phyloP scores from a whole-genome alignment of 495 filamentous ascomycete genomes.

The Trichoderma orchidacearum region DNA sequence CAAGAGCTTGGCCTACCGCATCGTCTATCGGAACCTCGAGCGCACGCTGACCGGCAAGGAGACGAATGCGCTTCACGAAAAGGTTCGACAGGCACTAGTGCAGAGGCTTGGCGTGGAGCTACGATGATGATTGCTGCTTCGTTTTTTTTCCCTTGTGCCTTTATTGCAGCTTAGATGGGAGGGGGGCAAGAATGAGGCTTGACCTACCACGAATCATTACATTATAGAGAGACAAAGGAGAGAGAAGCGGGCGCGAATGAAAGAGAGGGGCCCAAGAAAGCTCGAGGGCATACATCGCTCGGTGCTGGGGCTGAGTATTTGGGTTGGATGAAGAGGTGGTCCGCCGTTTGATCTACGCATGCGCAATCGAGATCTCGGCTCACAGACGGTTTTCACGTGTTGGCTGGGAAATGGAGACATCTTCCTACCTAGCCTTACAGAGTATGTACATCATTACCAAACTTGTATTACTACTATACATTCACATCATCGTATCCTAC shows the following conservation, averaged over 20 bases:
- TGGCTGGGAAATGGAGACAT: not conserved
- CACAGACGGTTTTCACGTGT: not conserved
- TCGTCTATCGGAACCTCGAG: conserved; percentile 85
- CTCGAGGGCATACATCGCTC: no score
- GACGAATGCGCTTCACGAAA: conserved; percentile 59
- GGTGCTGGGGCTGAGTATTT: not conserved
- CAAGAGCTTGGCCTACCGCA: conserved; percentile 78
- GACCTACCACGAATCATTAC: no score
- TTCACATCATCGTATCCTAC: no score
- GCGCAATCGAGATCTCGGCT: not conserved
- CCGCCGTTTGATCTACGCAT: not conserved
- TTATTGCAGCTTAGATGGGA: no score
- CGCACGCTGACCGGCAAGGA: conserved; percentile 72
- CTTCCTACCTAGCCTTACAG: no score
- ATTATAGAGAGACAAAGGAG: no score
- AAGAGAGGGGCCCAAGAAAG: no score
- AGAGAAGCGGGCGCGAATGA: no score
- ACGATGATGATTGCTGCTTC: conserved; percentile 38
- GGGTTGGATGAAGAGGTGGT: not conserved
- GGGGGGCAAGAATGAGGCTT: no score
- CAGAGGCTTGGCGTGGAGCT: conserved; percentile 67
- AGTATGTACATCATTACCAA: no score
- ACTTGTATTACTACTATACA: no score
- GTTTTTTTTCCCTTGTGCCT: not conserved
- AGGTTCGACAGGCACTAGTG: conserved; percentile 47